Conservation (phyloP, 306 rosid genomes). For the Hippophae gyantsensis region DNA sequence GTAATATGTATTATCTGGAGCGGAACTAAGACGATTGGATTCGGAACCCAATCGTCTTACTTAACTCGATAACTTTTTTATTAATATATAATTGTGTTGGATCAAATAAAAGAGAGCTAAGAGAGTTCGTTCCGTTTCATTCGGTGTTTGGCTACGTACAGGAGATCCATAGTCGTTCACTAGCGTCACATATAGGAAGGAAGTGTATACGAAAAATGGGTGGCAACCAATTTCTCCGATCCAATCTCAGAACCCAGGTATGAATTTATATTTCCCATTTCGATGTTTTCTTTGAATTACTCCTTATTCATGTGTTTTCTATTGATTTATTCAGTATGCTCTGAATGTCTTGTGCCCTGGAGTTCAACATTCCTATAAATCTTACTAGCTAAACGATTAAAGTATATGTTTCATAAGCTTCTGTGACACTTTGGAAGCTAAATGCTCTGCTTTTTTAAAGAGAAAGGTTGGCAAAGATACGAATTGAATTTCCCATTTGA, state of each 20-base stretch:
- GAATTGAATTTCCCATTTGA: slow-evolving; percentile 1
- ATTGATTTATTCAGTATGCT: not conserved
- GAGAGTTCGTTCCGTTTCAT: too few relatives aligned
- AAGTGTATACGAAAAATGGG: slow-evolving; percentile 17
- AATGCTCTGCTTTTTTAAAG: not conserved
- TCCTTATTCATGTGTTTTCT: slow-evolving; percentile 1
- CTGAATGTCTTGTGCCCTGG: not conserved
- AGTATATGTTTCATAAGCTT: not conserved
- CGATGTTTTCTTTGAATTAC: not conserved
- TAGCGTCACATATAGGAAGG: not conserved
- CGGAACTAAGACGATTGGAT: too few relatives aligned
- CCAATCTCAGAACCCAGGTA: slow-evolving; percentile 35
- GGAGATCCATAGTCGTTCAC: not conserved
- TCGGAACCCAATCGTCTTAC: too few relatives aligned
- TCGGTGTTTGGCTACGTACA: not conserved
- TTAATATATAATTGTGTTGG: too few relatives aligned
- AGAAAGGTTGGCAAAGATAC: slow-evolving; percentile 2
- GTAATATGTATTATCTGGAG: too few relatives aligned
- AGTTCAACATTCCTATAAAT: not conserved
- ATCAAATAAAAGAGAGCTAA: too few relatives aligned
- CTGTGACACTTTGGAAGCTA: not conserved
- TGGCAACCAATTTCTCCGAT: slow-evolving; percentile 30
- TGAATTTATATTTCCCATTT: not conserved
- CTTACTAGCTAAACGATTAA: not conserved
- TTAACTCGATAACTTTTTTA: too few relatives aligned